Conservation (phyloP, 225 moss, liverwort and hornwort genomes). For the Rhytidiadelphus loreus region DNA sequence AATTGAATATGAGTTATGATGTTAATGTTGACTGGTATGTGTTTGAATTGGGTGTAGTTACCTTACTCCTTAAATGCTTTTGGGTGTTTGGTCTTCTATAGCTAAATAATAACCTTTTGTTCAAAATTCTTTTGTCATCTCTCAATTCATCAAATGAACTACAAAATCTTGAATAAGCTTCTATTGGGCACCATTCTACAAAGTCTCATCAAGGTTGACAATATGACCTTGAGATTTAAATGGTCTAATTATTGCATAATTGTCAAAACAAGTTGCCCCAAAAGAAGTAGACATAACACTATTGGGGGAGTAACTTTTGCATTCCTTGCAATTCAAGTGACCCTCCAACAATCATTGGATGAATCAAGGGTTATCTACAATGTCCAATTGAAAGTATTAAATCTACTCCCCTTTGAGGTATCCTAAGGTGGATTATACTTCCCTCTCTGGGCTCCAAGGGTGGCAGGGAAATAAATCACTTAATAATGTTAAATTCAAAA, state of each 20-base stretch:
- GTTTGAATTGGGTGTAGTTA: not conserved
- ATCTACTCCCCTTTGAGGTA: rapidly evolving
- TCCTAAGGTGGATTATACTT: rapidly evolving
- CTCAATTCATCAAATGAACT: not conserved
- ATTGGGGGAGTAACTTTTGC: not conserved
- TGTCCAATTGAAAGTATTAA: rapidly evolving
- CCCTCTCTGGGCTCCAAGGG: too few species aligned
- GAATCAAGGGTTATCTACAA: not conserved
- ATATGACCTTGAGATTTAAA: not conserved
- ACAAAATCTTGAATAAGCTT: not conserved
- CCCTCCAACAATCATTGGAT: too few species aligned
- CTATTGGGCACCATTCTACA: not conserved
- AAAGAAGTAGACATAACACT: not conserved
- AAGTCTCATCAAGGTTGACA: not conserved
- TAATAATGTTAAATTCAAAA: not conserved
- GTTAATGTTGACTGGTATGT: not conserved
- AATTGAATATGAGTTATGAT: not conserved
- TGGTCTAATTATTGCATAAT: not conserved
- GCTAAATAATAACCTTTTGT: not conserved
- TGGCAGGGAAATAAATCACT: not conserved
- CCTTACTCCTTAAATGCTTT: not conserved
- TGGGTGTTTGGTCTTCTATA: too few species aligned
- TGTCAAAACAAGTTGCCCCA: not conserved
- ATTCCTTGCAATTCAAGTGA: not conserved
- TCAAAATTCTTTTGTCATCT: not conserved